Percentiles rank a stretch among this genome's conserved stretches.
Conservation (phyloP, 192 early-diverging fungal species). For the Coemansia sp. region DNA sequence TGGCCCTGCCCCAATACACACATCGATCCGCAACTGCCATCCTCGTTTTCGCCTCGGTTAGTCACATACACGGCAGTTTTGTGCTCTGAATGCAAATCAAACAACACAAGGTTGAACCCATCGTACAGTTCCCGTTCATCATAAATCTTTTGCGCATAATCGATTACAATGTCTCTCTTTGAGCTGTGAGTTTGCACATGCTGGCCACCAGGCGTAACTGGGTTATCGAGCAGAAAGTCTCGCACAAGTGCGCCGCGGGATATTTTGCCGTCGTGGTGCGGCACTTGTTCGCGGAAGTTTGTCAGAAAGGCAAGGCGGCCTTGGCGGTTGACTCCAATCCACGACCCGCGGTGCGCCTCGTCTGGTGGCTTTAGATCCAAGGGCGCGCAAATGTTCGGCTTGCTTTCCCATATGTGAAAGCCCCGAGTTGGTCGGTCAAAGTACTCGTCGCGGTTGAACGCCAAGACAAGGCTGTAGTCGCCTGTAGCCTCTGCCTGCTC, state of each 20-base stretch:
- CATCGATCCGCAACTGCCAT: neutral
- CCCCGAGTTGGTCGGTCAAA: constrained; percentile 35
- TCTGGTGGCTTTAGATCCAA: constrained; percentile 28
- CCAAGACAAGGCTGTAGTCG: constrained; percentile 21
- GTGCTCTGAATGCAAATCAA: constrained; percentile 18
- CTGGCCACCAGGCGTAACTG: constrained; percentile 13
- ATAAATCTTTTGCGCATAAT: constrained; percentile 32
- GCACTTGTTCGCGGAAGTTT: constrained; percentile 25
- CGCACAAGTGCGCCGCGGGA: constrained; percentile 48
- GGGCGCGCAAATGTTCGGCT: constrained; percentile 35
- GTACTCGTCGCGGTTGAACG: constrained; percentile 50
- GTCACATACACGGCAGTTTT: constrained; percentile 5
- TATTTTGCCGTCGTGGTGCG: constrained; percentile 21
- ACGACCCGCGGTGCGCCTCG: constrained; percentile 32
- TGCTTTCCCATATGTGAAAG: constrained; percentile 29
- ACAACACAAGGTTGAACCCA: constrained; percentile 47
- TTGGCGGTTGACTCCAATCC: constrained; percentile 29
- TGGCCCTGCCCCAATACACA: neutral
- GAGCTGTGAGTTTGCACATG: neutral
- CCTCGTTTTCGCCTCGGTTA: neutral
- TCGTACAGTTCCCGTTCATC: constrained; percentile 32
- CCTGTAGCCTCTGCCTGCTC: neutral
- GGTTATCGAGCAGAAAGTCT: constrained; percentile 23
- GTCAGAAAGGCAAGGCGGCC: constrained; percentile 38
- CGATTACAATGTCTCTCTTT: neutral